These are phyloP conservation scores for Polyporus tsugae DNA, from an alignment of 1,284 basidiomycete genomes.

Conservation along the genomic window DNA sequence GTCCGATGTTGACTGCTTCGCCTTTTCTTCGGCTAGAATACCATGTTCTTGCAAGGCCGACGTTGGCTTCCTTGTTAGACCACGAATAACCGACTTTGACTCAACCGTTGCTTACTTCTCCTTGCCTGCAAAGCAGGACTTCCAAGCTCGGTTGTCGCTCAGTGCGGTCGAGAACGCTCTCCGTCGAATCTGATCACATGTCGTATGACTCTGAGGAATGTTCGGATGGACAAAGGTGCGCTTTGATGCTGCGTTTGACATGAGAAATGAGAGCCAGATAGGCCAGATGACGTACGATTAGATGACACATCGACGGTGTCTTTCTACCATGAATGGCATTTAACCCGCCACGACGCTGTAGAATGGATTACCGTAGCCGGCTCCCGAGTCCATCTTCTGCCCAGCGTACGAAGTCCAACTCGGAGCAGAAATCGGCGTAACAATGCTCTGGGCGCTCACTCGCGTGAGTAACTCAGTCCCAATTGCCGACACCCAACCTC, in stretches of 20 bases:
- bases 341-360: not conserved
- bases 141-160: not conserved
- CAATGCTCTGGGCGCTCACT: not conserved
- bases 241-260: not conserved
- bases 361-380: not conserved
- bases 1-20: not conserved
- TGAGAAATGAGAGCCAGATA: not conserved
- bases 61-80: not conserved
- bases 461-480: not conserved
- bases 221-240: slow-evolving; percentile 1
- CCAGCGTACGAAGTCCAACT: not conserved
- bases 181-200: not conserved
- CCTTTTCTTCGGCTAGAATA: not conserved
- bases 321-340: not conserved
- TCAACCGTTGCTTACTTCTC: not conserved
- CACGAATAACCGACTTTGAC: not conserved
- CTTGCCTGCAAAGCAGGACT: not conserved
- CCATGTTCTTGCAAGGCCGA: not conserved
- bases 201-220: not conserved
- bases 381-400: not conserved
- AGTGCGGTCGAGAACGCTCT: not conserved
- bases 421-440: not conserved
- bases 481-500: not conserved
- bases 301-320: not conserved
- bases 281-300: not conserved